These are phyloP conservation scores for Teratosphaeria viscida DNA, from an alignment of 2,329 filamentous ascomycete species.

Conservation along the genomic window DNA sequence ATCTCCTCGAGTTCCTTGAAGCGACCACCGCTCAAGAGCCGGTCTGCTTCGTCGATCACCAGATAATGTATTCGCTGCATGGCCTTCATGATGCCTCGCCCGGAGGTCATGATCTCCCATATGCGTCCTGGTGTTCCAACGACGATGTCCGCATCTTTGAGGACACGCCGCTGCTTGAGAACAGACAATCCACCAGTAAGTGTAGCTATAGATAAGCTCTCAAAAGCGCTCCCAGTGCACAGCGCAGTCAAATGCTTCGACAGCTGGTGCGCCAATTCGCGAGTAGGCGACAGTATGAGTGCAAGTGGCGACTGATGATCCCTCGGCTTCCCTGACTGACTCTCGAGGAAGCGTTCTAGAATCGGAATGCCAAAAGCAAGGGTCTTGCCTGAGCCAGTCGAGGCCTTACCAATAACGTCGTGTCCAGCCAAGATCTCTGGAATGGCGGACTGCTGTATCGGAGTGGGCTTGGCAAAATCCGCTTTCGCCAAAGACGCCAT, in stretches of 20 bases:
- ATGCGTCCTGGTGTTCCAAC: conserved; percentile 73
- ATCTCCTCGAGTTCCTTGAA: conserved; percentile 94
- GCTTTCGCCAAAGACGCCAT: conserved; percentile 67
- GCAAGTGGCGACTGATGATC: conserved; percentile 47
- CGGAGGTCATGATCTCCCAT: conserved; percentile 84
- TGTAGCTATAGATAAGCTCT: conserved; percentile 56
- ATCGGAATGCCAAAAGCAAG: conserved; percentile 91
- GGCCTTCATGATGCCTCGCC: conserved; percentile 55
- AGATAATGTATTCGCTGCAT: conserved; percentile 70
- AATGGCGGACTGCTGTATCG: conserved; percentile 70
- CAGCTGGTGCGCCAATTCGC: conserved; percentile 89
- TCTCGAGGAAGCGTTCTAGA: conserved; percentile 66
- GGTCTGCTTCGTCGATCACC: conserved; percentile 88
- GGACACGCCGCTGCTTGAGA: conserved; percentile 83
- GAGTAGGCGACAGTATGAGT: conserved; percentile 78
- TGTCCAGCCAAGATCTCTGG: conserved; percentile 72
- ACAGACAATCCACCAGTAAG: conserved; percentile 86
- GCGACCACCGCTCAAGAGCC: conserved; percentile 81
- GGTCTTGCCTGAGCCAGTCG: conserved; percentile 94
- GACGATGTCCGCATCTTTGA: conserved; percentile 81
- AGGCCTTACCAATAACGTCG: conserved; percentile 91
- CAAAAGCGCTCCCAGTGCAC: conserved; percentile 55
- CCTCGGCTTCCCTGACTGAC: conserved; percentile 11
- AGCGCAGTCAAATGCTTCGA: conserved; percentile 70
- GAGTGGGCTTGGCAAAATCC: conserved; percentile 69